Percentiles rank a stretch among this genome's conserved stretches.
phyloP scores from a whole-genome alignment of 2,329 filamentous ascomycete genomes.

The Xylariaceae sp. region DNA sequence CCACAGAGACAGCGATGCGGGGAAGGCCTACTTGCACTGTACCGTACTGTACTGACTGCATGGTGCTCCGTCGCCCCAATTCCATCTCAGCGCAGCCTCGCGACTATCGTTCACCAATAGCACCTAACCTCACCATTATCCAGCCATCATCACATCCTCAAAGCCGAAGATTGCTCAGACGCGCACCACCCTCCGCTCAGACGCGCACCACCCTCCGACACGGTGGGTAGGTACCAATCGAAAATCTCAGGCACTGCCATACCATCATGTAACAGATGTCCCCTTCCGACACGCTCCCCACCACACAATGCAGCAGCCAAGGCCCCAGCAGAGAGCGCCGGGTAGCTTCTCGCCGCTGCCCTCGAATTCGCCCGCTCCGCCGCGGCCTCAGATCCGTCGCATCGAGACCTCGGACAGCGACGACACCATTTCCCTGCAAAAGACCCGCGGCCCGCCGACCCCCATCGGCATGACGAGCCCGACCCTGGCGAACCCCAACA shows the following conservation, averaged over 20 bases:
- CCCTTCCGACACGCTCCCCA: constrained; percentile 9
- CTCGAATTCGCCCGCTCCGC: constrained; percentile 16
- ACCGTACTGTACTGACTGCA: too few relatives aligned
- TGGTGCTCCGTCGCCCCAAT: too few relatives aligned
- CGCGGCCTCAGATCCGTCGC: constrained; percentile 31
- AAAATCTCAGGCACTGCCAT: too few relatives aligned
- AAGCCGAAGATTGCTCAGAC: too few relatives aligned
- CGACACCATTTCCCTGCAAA: constrained; percentile 39
- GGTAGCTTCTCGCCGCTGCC: constrained; percentile 48
- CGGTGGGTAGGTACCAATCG: too few relatives aligned
- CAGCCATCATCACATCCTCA: too few relatives aligned
- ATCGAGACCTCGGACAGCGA: constrained; percentile 41
- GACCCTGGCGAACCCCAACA: constrained; percentile 41
- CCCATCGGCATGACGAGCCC: constrained; percentile 34
- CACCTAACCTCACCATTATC: too few relatives aligned
- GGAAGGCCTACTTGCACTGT: too few relatives aligned
- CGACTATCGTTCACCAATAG: too few relatives aligned
- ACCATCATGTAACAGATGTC: neutral
- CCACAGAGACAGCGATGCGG: too few relatives aligned
- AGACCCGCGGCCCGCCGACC: constrained; percentile 29
- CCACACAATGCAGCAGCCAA: constrained; percentile 23
- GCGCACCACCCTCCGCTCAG: too few relatives aligned
- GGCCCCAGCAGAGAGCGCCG: constrained; percentile 24
- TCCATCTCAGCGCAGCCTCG: too few relatives aligned
- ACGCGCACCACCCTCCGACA: neutral